These are phyloP conservation scores for Umbelopsis vinacea DNA, from an alignment of 192 early-diverging fungal species.

Conservation along the genomic window DNA sequence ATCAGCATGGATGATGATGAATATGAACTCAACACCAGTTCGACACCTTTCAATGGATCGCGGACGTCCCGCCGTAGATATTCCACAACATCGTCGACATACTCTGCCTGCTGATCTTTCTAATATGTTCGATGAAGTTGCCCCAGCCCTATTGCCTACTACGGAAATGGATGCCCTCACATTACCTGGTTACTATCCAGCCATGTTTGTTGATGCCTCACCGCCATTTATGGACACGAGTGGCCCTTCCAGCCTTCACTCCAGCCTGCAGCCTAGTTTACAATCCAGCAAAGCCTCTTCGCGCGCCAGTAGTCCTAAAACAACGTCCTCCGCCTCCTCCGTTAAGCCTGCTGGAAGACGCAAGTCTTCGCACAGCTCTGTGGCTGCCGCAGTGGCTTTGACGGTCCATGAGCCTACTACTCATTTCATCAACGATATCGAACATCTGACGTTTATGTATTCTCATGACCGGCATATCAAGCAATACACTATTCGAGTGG, in stretches of 20 bases:
- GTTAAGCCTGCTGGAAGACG: slow-evolving; percentile 7
- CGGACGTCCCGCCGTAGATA: neutral
- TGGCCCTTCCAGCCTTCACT: neutral
- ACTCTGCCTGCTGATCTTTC: slow-evolving; percentile 1
- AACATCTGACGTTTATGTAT: slow-evolving; percentile 40
- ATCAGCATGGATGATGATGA: slow-evolving; percentile 8
- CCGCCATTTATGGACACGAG: slow-evolving; percentile 1
- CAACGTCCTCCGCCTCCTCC: neutral
- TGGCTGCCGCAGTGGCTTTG: slow-evolving; percentile 37
- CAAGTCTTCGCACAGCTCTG: slow-evolving; percentile 25
- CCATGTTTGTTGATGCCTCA: neutral
- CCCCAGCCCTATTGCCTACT: slow-evolving; percentile 3
- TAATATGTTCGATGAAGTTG: neutral
- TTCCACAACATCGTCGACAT: neutral
- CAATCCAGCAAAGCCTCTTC: slow-evolving; percentile 2
- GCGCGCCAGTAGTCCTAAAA: neutral
- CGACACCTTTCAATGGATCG: slow-evolving; percentile 3
- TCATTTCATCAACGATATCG: slow-evolving; percentile 28
- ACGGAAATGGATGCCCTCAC: neutral
- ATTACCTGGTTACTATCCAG: neutral
- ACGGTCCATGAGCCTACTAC: slow-evolving; percentile 37
- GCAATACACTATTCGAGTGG: slow-evolving; percentile 36
- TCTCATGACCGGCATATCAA: slow-evolving; percentile 35
- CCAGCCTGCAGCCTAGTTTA: neutral
- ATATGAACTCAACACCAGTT: slow-evolving; percentile 2